These are phyloP conservation scores for Pleoardoris graminearum DNA, from an alignment of 2,329 filamentous ascomycete species.

Conservation along the genomic window DNA sequence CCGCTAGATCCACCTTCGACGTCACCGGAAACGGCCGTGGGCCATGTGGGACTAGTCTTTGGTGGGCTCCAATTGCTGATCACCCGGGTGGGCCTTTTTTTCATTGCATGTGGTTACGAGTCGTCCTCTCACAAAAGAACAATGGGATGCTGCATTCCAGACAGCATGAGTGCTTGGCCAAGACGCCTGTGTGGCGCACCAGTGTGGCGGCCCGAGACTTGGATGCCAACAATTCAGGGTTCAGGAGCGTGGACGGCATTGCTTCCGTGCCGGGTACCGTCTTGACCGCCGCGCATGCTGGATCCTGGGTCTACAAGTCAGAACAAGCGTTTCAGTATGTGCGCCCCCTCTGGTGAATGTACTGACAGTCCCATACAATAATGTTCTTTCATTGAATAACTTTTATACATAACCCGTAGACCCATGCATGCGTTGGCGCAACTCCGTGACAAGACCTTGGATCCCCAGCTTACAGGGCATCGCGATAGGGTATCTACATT, in stretches of 20 bases:
- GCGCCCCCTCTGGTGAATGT: too few species aligned
- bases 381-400: too few species aligned
- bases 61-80: background rate
- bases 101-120: conserved; percentile 1
- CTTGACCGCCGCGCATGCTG: too few species aligned
- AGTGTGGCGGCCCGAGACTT: background rate
- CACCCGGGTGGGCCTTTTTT: background rate
- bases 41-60: background rate
- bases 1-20: background rate
- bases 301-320: too few species aligned
- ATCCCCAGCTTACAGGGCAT: too few species aligned
- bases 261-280: conserved; percentile 3
- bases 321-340: too few species aligned
- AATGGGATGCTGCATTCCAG: background rate
- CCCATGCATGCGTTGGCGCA: too few species aligned
- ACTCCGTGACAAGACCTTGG: too few species aligned
- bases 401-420: too few species aligned
- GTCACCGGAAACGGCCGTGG: background rate
- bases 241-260: background rate
- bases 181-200: conserved; percentile 3
- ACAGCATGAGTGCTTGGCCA: background rate
- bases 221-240: background rate
- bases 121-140: background rate
- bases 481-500: too few species aligned
- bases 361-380: too few species aligned